These are phyloP conservation scores for Globisporangium lucens DNA, from an alignment of 352 stramenopile genomes.

Conservation along the genomic window DNA sequence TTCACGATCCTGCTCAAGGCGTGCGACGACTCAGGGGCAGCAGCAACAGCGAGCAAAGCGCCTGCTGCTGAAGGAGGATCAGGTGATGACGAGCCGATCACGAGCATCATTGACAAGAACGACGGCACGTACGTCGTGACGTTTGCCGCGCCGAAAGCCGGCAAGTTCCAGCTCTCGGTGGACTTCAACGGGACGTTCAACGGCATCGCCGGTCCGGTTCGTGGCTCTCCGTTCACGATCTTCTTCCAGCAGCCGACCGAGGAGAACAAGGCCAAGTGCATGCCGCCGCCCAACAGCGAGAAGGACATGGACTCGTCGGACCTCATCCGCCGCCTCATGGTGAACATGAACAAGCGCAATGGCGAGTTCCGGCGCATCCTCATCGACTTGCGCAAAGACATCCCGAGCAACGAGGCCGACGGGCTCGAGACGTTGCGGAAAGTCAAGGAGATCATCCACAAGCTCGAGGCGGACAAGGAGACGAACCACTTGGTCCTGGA, in stretches of 20 bases:
- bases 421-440: constrained; percentile 78
- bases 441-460: constrained; percentile 82
- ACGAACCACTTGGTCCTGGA: constrained; percentile 73
- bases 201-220: constrained; percentile 90
- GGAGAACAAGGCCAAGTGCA: constrained; percentile 73
- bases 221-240: constrained; percentile 90
- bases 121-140: constrained; percentile 95
- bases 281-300: constrained; percentile 58
- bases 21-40: constrained; percentile 22
- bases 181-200: constrained; percentile 93
- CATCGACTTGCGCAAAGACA: constrained; percentile 80
- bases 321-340: constrained; percentile 68
- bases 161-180: constrained; percentile 87
- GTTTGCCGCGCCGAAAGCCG: constrained; percentile 76
- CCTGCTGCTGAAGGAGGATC: not conserved
- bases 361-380: constrained; percentile 78
- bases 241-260: constrained; percentile 46
- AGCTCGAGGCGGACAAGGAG: constrained; percentile 66
- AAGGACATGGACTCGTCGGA: constrained; percentile 79
- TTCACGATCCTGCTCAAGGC: constrained; percentile 81
- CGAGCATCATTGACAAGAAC: constrained; percentile 80
- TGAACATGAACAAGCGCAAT: constrained; percentile 83
- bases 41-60: constrained; percentile 29
- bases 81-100: constrained; percentile 31
- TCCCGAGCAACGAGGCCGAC: constrained; percentile 72